These are phyloP conservation scores for Cyclotella baltica DNA, from an alignment of 108 stramenopile genomes.

Conservation along the genomic window DNA sequence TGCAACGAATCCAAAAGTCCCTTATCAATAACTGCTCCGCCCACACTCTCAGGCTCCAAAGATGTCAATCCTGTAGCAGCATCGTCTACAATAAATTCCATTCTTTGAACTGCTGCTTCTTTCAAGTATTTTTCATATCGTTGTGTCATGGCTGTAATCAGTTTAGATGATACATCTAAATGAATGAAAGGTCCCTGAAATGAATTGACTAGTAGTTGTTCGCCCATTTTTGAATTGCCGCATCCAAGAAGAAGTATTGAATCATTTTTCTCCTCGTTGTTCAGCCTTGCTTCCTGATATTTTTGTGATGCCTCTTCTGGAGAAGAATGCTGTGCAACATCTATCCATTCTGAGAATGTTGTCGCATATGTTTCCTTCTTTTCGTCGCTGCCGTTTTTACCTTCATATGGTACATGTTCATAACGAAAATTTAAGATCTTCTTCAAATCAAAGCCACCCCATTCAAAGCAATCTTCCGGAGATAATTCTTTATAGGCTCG, in stretches of 20 bases:
- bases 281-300: slow-evolving; percentile 11
- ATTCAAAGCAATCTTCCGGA: slow-evolving; percentile 70
- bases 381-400: background rate
- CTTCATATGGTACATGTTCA: slow-evolving; percentile 13
- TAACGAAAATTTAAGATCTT: slow-evolving; percentile 41
- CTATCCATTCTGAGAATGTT: slow-evolving; percentile 58
- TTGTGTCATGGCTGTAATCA: slow-evolving; percentile 65
- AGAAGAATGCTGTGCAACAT: slow-evolving; percentile 28
- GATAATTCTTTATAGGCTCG: slow-evolving; percentile 59
- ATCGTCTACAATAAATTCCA: slow-evolving; percentile 72
- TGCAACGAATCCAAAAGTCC: slow-evolving; percentile 82
- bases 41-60: slow-evolving; percentile 61
- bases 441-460: slow-evolving; percentile 71
- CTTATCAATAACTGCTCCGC: slow-evolving; percentile 79
- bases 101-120: slow-evolving; percentile 48
- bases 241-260: slow-evolving; percentile 81
- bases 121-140: slow-evolving; percentile 57
- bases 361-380: background rate
- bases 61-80: slow-evolving; percentile 68
- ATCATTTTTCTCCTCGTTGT: slow-evolving; percentile 45
- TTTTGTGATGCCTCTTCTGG: slow-evolving; percentile 36
- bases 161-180: slow-evolving; percentile 69
- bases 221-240: slow-evolving; percentile 80
- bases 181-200: slow-evolving; percentile 62
- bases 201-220: slow-evolving; percentile 62